Percentiles rank a stretch among this genome's conserved stretches.
Evolutionary conservation across 2,329 filamentous ascomycete species (phyloP).

Genomic region (Xylaria sp.): DNA sequence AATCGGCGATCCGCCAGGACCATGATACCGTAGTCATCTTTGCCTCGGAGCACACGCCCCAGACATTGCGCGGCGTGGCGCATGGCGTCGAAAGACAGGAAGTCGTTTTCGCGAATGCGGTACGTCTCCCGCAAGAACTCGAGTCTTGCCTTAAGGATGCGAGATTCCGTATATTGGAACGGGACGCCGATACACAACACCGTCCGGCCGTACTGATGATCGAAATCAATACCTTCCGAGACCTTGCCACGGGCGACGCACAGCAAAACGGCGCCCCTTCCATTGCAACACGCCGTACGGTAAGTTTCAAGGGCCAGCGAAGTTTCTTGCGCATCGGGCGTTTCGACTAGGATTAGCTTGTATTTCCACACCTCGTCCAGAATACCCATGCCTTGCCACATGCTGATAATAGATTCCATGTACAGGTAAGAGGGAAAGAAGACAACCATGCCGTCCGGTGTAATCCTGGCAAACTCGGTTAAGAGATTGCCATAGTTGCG

Average conservation of each 20-base stretch:
- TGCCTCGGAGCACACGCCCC: slow-evolving; percentile 91
- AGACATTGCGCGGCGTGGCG: slow-evolving; percentile 97
- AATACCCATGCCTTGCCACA: slow-evolving; percentile 99
- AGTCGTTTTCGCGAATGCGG: slow-evolving; percentile 95
- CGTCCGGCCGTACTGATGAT: slow-evolving; percentile 96
- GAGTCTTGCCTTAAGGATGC: slow-evolving; percentile 93
- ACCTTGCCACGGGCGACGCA: slow-evolving; percentile 98
- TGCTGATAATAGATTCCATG: slow-evolving; percentile 98
- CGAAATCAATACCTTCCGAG: slow-evolving; percentile 98
- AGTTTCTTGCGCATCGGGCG: slow-evolving; percentile 96
- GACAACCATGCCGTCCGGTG: slow-evolving; percentile 96
- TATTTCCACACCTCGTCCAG: slow-evolving; percentile 99
- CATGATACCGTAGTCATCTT: slow-evolving; percentile 99
- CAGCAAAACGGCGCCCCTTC: slow-evolving; percentile 89
- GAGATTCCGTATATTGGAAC: slow-evolving; percentile 98
- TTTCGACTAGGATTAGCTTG: slow-evolving; percentile 97
- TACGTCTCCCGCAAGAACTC: slow-evolving; percentile 98
- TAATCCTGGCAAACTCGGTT: slow-evolving; percentile 95
- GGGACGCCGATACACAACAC: slow-evolving; percentile 97
- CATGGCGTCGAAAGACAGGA: slow-evolving; percentile 98
- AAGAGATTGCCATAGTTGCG: slow-evolving; percentile 94
- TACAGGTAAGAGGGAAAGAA: slow-evolving; percentile 99
- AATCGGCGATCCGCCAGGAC: slow-evolving; percentile 94
- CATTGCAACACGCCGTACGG: slow-evolving; percentile 96
- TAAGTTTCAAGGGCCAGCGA: slow-evolving; percentile 96